Base-by-base conservation (phyloP, 768 basidiomycete genomes). In the Collybia sordida region DNA sequence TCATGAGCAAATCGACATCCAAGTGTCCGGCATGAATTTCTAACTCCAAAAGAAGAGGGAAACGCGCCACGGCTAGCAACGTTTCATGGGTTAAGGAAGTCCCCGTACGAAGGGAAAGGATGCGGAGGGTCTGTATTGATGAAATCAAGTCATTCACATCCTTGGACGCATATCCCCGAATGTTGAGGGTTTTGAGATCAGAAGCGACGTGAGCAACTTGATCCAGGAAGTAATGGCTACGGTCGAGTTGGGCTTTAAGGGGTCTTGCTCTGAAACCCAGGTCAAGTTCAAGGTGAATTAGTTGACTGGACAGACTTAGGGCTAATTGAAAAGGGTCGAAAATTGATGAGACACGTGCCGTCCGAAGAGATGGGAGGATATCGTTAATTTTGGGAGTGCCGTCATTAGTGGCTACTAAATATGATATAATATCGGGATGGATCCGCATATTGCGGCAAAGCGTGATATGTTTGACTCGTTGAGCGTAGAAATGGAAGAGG, bases 11-110 rank as follows among this genome's bases (percentile, higher is more conserved):
- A 24, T 69, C 60, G 4, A 53, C 25, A 19, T 65, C 62, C 22
- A 80, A 53, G 53, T 69, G 68, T 8, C 68, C 63, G 1, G 71
- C 74, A 47, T 81, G 78, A 8, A 80, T 45, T 47, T 78, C 71
- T 27, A 81, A 65, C 36, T 75, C 63, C 18, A 47, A 49, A 48
- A 81, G 69, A 24, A 38, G 35, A 7, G 72, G 72, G 21, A 79
- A 70, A 17, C 51, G 50, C 17, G 68, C 65, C 35, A 79, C 57
- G 3, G 71, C 64, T 45, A 65, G 51, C 17, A 81, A 50, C 9
- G 72, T 69, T 19, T 65, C 63, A 14, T 51, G 61, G 18, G 66
- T 66, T 45, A 80, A 58, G 11, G 73, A 69, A 1, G 58, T 43
- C 18, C 75, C 74, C 19, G 70, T 61, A 19, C 70, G 69, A 27